A percentile compares a stretch with the other conserved stretches of the same genome.
These are phyloP conservation scores for Quercus lobata DNA, from an alignment of 331 rosid genomes.

Conservation along the genomic window DNA sequence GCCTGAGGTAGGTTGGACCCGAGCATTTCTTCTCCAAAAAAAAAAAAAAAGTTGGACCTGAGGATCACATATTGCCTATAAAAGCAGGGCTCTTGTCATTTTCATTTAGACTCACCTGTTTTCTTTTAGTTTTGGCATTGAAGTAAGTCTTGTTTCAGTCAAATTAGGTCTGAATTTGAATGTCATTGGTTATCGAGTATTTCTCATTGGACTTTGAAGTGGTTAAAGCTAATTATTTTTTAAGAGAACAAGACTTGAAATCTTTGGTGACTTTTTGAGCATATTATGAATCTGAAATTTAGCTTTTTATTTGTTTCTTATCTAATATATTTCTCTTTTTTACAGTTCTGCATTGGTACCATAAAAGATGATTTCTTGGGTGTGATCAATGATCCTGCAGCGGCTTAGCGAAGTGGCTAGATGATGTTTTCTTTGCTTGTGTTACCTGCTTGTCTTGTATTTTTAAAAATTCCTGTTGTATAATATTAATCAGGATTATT, in stretches of 20 bases:
- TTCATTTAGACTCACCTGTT: neutral
- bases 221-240: neutral
- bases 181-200: neutral
- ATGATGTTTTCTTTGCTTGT: neutral
- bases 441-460: neutral
- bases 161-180: neutral
- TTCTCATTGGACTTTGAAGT: neutral
- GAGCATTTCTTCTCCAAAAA: neutral
- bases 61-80: neutral
- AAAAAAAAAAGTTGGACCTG: neutral
- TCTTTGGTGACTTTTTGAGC: neutral
- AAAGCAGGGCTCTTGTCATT: neutral
- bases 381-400: conserved; percentile 84
- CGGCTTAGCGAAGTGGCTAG: conserved; percentile 22
- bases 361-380: conserved; percentile 98
- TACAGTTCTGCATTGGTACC: conserved; percentile 96
- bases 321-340: conserved; percentile 3
- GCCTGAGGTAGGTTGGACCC: neutral
- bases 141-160: neutral
- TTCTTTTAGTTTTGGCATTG: neutral
- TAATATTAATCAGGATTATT: too few relatives aligned
- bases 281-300: neutral
- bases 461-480: too few relatives aligned
- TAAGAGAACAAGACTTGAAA: neutral
- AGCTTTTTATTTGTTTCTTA: neutral